These are phyloP conservation scores for Juglanconis sp. DNA, from an alignment of 2,329 filamentous ascomycete species.

Conservation along the genomic window DNA sequence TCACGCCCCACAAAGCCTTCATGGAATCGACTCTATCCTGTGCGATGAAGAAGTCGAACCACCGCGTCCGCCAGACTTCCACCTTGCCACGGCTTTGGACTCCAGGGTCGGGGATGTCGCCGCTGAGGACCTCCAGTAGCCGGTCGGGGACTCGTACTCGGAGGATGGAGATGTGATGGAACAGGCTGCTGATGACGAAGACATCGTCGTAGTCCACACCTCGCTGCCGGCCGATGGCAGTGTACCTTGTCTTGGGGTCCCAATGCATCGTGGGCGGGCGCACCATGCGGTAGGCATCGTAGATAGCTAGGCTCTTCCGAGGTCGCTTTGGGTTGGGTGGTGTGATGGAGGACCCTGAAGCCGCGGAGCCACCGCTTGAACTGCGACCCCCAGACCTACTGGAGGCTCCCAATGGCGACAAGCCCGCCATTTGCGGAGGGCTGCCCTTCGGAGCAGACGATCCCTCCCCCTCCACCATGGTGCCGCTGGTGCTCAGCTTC, in stretches of 20 bases:
- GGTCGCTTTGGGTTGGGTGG: constrained; percentile 42
- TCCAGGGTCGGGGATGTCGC: constrained; percentile 29
- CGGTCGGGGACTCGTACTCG: constrained; percentile 55
- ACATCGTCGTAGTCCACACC: constrained; percentile 56
- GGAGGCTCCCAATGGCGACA: not conserved
- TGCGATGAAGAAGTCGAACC: constrained; percentile 58
- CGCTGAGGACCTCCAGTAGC: constrained; percentile 52
- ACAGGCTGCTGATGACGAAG: constrained; percentile 58
- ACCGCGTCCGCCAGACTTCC: constrained; percentile 55
- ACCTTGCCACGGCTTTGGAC: constrained; percentile 49
- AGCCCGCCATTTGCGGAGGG: not conserved
- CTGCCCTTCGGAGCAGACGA: not conserved
- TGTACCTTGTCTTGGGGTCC: constrained; percentile 59
- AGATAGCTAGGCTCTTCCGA: constrained; percentile 55
- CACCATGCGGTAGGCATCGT: constrained; percentile 63
- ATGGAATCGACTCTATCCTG: constrained; percentile 56
- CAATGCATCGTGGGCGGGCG: constrained; percentile 55
- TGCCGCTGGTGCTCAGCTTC: constrained; percentile 22
- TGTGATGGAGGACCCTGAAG: constrained; percentile 15
- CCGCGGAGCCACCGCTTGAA: not conserved
- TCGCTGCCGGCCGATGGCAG: constrained; percentile 49
- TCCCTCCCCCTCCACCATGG: not conserved
- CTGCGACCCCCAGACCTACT: not conserved
- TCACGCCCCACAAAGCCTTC: constrained; percentile 56
- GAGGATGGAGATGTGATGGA: constrained; percentile 59